Conservation (phyloP, 768 basidiomycete species). For the Paxillus involutus region DNA sequence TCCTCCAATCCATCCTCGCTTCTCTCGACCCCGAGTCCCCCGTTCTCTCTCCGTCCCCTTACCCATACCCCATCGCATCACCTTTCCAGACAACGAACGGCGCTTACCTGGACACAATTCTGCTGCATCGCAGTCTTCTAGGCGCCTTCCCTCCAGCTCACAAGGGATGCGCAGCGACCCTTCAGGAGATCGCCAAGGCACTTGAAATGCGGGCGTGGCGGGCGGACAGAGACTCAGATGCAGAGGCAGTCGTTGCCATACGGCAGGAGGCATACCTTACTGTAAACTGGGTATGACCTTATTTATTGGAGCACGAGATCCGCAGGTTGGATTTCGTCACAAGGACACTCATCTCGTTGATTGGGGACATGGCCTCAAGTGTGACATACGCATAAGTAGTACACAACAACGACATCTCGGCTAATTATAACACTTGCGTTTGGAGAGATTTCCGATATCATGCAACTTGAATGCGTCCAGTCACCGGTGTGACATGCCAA, state of each 20-base stretch:
- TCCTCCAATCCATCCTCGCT: conserved; percentile 57
- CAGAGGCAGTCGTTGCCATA: conserved; percentile 67
- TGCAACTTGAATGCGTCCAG: too few relatives aligned
- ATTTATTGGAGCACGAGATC: not conserved
- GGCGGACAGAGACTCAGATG: conserved; percentile 68
- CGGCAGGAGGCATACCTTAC: conserved; percentile 69
- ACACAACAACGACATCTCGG: too few relatives aligned
- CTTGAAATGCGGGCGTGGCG: conserved; percentile 68
- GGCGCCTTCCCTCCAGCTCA: conserved; percentile 63
- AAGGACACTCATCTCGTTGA: not conserved
- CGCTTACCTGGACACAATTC: conserved; percentile 76
- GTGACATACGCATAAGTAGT: too few relatives aligned
- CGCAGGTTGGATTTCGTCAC: conserved; percentile 8
- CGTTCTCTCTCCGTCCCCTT: conserved; percentile 32
- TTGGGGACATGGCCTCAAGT: not conserved
- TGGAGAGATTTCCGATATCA: too few relatives aligned
- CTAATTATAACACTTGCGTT: too few relatives aligned
- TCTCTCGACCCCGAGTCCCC: conserved; percentile 47
- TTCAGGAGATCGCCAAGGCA: conserved; percentile 62
- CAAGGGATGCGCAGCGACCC: conserved; percentile 58
- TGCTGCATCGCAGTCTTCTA: conserved; percentile 73
- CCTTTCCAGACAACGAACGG: conserved; percentile 59
- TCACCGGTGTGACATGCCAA: too few relatives aligned
- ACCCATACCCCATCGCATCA: conserved; percentile 30
- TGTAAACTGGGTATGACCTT: conserved; percentile 22